These are phyloP conservation scores for Prunus mongolica DNA, from an alignment of 306 rosid species.

Conservation along the genomic window DNA sequence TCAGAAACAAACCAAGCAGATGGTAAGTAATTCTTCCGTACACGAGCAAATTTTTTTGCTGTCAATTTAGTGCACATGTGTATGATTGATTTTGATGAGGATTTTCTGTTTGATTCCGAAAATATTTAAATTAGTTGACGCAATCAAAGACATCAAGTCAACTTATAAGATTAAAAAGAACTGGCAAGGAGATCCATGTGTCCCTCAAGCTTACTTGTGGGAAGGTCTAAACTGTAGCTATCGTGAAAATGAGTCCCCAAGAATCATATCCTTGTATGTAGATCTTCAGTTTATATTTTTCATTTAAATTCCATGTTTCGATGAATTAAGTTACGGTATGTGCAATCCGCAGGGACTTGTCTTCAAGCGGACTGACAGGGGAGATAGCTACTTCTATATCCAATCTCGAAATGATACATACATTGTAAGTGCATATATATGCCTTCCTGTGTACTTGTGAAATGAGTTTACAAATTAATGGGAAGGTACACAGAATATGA, in stretches of 20 bases:
- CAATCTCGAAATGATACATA: not conserved
- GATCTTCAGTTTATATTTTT: not conserved
- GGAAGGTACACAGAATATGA: no score
- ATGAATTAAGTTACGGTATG: not conserved
- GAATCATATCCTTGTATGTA: slow-evolving; percentile 46
- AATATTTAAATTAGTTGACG: slow-evolving; percentile 30
- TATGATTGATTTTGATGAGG: not conserved
- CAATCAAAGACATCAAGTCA: slow-evolving; percentile 41
- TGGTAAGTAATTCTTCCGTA: not conserved
- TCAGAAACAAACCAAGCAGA: slow-evolving; percentile 14
- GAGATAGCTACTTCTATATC: not conserved
- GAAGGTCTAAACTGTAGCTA: slow-evolving; percentile 31
- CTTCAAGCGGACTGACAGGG: slow-evolving; percentile 8
- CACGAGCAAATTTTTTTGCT: not conserved
- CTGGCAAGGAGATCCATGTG: slow-evolving; percentile 60
- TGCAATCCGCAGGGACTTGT: slow-evolving; percentile 11
- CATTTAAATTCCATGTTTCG: no score
- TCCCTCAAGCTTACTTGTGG: slow-evolving; percentile 28
- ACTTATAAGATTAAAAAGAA: slow-evolving; percentile 34
- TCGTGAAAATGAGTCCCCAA: slow-evolving; percentile 14
- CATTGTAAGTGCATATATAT: not conserved
- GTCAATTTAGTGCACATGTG: not conserved
- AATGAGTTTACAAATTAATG: no score
- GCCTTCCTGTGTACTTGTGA: no score
- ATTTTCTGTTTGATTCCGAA: not conserved